These are phyloP conservation scores for Fusarium camptoceras DNA, from an alignment of 2,329 filamentous ascomycete species.

Conservation along the genomic window DNA sequence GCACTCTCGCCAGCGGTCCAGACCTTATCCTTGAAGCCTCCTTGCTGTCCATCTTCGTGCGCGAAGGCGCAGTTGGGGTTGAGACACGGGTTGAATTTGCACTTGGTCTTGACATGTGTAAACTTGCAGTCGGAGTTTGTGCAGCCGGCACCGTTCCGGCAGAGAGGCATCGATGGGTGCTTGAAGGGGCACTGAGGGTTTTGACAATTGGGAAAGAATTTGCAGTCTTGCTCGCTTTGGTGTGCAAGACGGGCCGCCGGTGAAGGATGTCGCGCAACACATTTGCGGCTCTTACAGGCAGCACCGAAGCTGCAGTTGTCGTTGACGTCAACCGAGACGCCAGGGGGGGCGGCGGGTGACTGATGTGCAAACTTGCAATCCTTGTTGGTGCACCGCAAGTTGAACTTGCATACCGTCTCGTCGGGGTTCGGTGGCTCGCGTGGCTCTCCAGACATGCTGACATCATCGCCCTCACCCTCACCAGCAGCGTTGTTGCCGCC, in stretches of 20 bases:
- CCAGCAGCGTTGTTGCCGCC: conserved; percentile 52
- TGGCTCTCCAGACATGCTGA: conserved; percentile 69
- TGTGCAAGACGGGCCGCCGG: conserved; percentile 83
- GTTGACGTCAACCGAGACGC: conserved; percentile 79
- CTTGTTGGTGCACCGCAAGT: conserved; percentile 86
- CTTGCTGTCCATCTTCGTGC: conserved; percentile 91
- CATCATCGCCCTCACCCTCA: conserved; percentile 66
- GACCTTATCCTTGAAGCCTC: conserved; percentile 86
- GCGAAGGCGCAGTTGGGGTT: conserved; percentile 91
- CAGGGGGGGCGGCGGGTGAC: conserved; percentile 87
- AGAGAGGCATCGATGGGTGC: conserved; percentile 87
- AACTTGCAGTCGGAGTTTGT: conserved; percentile 86
- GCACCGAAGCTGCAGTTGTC: conserved; percentile 87
- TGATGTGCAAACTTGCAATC: conserved; percentile 96
- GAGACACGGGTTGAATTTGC: conserved; percentile 91
- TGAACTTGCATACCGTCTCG: conserved; percentile 86
- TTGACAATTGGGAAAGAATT: conserved; percentile 90
- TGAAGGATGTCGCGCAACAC: conserved; percentile 89
- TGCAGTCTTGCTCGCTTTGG: conserved; percentile 87
- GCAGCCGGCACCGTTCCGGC: conserved; percentile 92
- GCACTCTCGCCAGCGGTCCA: conserved; percentile 75
- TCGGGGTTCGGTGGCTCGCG: conserved; percentile 68
- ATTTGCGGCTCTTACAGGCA: conserved; percentile 96
- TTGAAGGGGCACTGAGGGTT: conserved; percentile 90
- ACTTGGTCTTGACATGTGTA: conserved; percentile 84